Evolutionary conservation across 2,329 filamentous ascomycete species (phyloP), one percentile per base, ranked within the genome.

Genomic region (Juglanconis juglandina): DNA sequence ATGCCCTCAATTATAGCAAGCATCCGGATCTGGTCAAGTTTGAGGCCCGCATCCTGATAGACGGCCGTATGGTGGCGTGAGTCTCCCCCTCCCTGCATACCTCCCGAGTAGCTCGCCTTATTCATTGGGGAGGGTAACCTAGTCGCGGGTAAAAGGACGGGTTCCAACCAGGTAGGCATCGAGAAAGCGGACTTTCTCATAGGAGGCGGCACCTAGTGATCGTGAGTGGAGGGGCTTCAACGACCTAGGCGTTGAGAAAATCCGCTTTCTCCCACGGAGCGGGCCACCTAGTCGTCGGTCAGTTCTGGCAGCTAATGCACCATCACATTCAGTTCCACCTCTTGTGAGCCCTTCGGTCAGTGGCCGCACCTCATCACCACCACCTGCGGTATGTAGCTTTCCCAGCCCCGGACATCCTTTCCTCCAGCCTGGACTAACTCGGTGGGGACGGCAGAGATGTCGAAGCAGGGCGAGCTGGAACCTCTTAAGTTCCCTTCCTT

Each of bases 401-500:
- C 14, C 6, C 8, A 34, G 7, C 13, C 8, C 4, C 67, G 54
- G 64, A 57, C 37, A 55, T 61, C 4, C 2, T 10, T 44, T 24
- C 7, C 30, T 42, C 2, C 3, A 13, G 7, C n/a, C n/a, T 32
- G 5, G 11, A 11, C 56, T 63, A n/a, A 63, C 39, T 3, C 3
- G 2, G 30, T 24, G 11, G 5, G 5, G 8, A 9, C 3, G 7
- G 17, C 50, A 83, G 81, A 79, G 14, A 75, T 81, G 66, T 83
- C 79, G 53, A 84, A 82, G 68, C 81, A 77, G 61, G 86, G 83
- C 56, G 84, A 86, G 51, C 79, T 80, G 10, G 81, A 87, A 55
- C 72, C 73, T n/a, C 81, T 96, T 48, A 81, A 77, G 39, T 96
- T 96, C 64, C 92, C 92, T 0, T 67, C 75, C 0, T 96, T 95